These are phyloP conservation scores for Ganoderma sp. DNA, from an alignment of 1,284 basidiomycete genomes.

Conservation along the genomic window DNA sequence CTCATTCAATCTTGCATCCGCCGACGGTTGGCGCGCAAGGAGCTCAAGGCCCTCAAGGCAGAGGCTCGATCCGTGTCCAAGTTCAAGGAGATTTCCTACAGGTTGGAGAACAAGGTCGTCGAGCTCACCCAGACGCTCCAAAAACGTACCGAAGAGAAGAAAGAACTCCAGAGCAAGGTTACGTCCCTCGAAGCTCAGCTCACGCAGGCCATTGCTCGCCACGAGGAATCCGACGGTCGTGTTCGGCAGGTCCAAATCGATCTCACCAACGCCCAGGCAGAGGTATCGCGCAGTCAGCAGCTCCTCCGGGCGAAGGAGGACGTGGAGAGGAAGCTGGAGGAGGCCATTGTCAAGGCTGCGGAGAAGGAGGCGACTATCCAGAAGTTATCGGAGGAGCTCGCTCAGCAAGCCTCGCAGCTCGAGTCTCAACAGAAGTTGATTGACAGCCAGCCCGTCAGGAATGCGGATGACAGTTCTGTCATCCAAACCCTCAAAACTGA, in stretches of 20 bases:
- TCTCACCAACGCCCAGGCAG: constrained; percentile 75
- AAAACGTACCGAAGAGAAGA: constrained; percentile 91
- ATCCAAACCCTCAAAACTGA: constrained; percentile 92
- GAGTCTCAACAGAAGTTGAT: constrained; percentile 80
- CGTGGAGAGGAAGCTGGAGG: constrained; percentile 83
- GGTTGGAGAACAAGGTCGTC: constrained; percentile 98
- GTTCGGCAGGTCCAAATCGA: constrained; percentile 79
- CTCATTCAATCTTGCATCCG: constrained; percentile 93
- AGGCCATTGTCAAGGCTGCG: constrained; percentile 72
- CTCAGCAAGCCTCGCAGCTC: constrained; percentile 75
- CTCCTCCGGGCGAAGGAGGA: constrained; percentile 80
- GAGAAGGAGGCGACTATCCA: constrained; percentile 89
- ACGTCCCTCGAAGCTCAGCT: constrained; percentile 85
- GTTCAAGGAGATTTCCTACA: constrained; percentile 99
- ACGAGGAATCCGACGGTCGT: constrained; percentile 87
- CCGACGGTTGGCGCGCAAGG: constrained; percentile 85
- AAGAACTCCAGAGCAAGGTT: constrained; percentile 80
- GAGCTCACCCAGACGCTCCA: constrained; percentile 98
- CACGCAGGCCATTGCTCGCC: constrained; percentile 82
- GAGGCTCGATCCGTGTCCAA: constrained; percentile 98
- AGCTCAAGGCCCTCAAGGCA: constrained; percentile 82
- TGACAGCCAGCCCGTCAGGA: constrained; percentile 64
- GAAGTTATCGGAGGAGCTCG: constrained; percentile 81
- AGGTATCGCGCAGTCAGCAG: constrained; percentile 78
- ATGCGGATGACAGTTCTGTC: constrained; percentile 82